These are phyloP conservation scores for Vanderwaltozyma verrucispora DNA, from an alignment of 805 yeast species.

Conservation along the genomic window DNA sequence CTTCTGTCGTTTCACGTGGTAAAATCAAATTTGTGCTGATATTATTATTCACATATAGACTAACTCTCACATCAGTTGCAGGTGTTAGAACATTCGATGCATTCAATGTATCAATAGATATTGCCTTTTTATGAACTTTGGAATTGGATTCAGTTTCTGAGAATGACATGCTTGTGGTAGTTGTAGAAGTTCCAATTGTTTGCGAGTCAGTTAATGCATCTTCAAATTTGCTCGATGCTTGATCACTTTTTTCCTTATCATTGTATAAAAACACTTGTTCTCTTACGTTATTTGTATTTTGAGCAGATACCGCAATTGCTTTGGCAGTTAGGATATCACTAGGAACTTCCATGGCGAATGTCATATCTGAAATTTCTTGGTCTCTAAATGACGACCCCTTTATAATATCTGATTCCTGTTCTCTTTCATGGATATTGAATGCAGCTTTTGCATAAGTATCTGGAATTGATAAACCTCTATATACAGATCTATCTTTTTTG, in stretches of 20 bases:
- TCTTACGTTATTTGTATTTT: neutral
- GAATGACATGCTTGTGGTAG: constrained; percentile 16
- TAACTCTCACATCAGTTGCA: constrained; percentile 26
- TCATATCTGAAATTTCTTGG: constrained; percentile 20
- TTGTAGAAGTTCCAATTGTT: neutral
- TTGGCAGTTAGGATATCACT: constrained; percentile 22
- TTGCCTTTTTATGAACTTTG: constrained; percentile 23
- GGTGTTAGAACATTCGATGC: constrained; percentile 22
- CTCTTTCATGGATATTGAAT: constrained; percentile 5
- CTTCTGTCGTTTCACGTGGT: constrained; percentile 27
- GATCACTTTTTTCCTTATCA: constrained; percentile 5
- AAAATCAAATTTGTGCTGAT: constrained; percentile 8
- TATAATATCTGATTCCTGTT: neutral
- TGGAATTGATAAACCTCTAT: neutral
- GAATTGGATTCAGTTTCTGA: constrained; percentile 13
- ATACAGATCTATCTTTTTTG: neutral
- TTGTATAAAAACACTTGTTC: constrained; percentile 1
- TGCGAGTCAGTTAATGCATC: constrained; percentile 20
- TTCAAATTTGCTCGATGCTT: constrained; percentile 20
- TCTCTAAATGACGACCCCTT: neutral
- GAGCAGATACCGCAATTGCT: constrained; percentile 19
- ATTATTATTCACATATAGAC: constrained; percentile 21
- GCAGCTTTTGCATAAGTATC: neutral
- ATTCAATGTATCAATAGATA: constrained; percentile 26
- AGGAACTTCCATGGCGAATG: constrained; percentile 24